A percentile compares a stretch with the other conserved stretches of the same genome.
These are phyloP conservation scores for Tolypocladium ovalisporum DNA, from an alignment of 2,329 filamentous ascomycete genomes.

Conservation along the genomic window DNA sequence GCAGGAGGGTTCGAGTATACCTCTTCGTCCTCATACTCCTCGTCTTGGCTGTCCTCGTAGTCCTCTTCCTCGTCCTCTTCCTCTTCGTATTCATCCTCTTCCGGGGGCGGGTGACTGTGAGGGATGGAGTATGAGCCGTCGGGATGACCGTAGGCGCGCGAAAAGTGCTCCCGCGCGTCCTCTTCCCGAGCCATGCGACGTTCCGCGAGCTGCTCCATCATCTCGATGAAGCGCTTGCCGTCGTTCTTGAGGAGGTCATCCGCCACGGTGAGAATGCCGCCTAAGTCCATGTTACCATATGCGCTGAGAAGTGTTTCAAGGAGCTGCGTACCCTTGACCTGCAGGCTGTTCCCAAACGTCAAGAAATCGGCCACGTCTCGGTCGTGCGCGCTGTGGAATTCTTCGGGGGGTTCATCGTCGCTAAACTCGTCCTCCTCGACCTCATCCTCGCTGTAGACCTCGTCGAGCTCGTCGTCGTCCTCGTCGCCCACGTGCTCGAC, in stretches of 20 bases:
- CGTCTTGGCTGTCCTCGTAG: slow-evolving; percentile 50
- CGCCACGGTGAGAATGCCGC: slow-evolving; percentile 95
- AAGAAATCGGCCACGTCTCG: slow-evolving; percentile 77
- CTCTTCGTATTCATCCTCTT: slow-evolving; percentile 66
- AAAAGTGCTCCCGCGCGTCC: slow-evolving; percentile 57
- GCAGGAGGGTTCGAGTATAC: slow-evolving; percentile 38
- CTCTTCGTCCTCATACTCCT: slow-evolving; percentile 72
- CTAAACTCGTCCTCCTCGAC: slow-evolving; percentile 49
- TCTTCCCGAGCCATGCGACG: slow-evolving; percentile 94
- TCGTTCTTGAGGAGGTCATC: slow-evolving; percentile 98
- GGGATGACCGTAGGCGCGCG: slow-evolving; percentile 46
- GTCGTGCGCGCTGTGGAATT: slow-evolving; percentile 53
- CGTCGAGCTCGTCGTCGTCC: slow-evolving; percentile 43
- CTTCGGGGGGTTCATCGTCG: slow-evolving; percentile 57
- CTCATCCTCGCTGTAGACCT: slow-evolving; percentile 38
- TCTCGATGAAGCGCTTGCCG: slow-evolving; percentile 98
- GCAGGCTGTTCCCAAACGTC: slow-evolving; percentile 94
- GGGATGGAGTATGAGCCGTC: slow-evolving; percentile 47
- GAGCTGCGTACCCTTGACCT: slow-evolving; percentile 65
- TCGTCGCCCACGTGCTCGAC: slow-evolving; percentile 52
- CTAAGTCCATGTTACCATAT: slow-evolving; percentile 47
- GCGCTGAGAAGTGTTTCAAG: slow-evolving; percentile 30
- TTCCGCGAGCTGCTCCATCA: slow-evolving; percentile 99
- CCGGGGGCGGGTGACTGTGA: slow-evolving; percentile 67
- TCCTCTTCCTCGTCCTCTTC: slow-evolving; percentile 53